These are phyloP conservation scores for Microdochium nivale DNA, from an alignment of 2,329 filamentous ascomycete genomes.

Conservation along the genomic window DNA sequence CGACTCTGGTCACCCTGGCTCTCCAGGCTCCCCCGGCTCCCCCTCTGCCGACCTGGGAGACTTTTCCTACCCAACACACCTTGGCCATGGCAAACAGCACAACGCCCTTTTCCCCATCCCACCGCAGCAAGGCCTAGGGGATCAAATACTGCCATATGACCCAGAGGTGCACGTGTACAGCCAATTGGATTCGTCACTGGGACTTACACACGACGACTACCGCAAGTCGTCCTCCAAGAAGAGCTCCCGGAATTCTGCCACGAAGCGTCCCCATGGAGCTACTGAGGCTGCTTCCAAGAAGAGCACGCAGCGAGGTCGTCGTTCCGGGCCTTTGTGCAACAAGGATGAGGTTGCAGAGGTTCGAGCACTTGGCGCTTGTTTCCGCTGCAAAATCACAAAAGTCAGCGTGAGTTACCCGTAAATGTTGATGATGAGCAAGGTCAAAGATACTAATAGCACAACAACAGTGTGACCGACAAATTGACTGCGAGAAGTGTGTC, in stretches of 20 bases:
- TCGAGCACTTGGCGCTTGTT: constrained; percentile 38
- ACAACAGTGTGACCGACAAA: constrained; percentile 25
- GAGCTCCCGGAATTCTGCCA: not conserved
- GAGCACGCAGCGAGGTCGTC: constrained; percentile 14
- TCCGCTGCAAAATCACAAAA: constrained; percentile 38
- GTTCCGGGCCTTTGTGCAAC: constrained; percentile 17
- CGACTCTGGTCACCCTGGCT: not conserved
- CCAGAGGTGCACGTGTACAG: constrained; percentile 18
- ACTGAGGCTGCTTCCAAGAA: not conserved
- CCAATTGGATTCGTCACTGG: not conserved
- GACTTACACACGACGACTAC: not conserved
- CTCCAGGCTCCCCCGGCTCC: not conserved
- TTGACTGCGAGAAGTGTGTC: constrained; percentile 21
- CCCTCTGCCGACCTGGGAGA: not conserved
- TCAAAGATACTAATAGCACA: constrained; percentile 1
- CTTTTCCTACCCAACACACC: not conserved
- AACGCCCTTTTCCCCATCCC: constrained; percentile 22
- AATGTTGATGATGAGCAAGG: constrained; percentile 11
- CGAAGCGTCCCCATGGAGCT: not conserved
- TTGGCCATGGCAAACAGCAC: constrained; percentile 12
- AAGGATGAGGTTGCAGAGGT: constrained; percentile 37
- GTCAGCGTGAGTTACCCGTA: constrained; percentile 29
- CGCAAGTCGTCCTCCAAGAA: not conserved
- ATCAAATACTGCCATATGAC: constrained; percentile 15
- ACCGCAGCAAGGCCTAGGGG: constrained; percentile 17